These are phyloP conservation scores for Malassezia arunalokei DNA, from an alignment of 1,284 basidiomycete species.

Conservation along the genomic window DNA sequence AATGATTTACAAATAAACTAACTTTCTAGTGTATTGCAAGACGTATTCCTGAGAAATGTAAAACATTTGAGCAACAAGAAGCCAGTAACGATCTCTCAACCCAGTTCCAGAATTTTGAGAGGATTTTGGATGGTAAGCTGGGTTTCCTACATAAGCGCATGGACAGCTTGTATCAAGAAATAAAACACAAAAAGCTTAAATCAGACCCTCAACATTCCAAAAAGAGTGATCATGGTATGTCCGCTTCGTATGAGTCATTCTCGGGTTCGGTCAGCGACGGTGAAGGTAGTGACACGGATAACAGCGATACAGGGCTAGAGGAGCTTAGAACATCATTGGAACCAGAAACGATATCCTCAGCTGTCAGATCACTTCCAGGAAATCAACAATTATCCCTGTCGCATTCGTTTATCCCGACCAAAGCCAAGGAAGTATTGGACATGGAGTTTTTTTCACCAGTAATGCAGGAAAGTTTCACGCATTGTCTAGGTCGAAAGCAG, in stretches of 20 bases:
- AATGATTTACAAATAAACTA: not conserved
- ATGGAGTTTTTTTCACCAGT: constrained; percentile 2
- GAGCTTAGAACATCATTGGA: not conserved
- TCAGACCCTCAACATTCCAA: not conserved
- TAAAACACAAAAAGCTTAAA: too few species aligned
- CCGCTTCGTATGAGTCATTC: not conserved
- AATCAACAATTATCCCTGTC: constrained; percentile 8
- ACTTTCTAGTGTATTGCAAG: constrained; percentile 31
- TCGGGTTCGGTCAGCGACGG: not conserved
- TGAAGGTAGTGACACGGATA: not conserved
- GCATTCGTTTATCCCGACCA: constrained; percentile 20
- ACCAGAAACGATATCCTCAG: not conserved
- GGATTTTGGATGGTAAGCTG: constrained; percentile 6
- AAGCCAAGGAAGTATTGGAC: constrained; percentile 4
- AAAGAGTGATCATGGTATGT: not conserved
- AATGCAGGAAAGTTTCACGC: not conserved
- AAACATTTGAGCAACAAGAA: constrained; percentile 35
- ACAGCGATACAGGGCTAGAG: not conserved
- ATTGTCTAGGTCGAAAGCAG: not conserved
- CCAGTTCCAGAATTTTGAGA: constrained; percentile 27
- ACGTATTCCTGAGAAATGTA: constrained; percentile 39
- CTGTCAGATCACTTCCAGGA: not conserved
- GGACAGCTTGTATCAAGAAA: not conserved
- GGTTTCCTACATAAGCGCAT: not conserved
- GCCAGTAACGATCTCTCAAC: constrained; percentile 27